phyloP scores from a whole-genome alignment of 352 stramenopile genomes.

The Phytophthora sp. region DNA sequence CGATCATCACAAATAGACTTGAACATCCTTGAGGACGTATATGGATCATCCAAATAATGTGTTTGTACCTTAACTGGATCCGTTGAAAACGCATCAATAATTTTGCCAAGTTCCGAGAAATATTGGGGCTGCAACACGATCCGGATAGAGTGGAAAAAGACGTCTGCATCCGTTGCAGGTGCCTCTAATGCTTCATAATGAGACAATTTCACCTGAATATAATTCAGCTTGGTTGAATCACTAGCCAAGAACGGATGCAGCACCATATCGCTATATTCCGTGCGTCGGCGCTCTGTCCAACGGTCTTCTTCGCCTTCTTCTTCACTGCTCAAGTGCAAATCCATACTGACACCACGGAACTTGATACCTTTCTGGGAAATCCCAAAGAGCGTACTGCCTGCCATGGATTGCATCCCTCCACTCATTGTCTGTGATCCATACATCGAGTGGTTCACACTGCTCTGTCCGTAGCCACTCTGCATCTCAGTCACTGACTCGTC shows the following conservation, averaged over 20 bases:
- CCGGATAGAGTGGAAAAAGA: slow-evolving; percentile 85
- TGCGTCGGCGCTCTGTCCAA: slow-evolving; percentile 34
- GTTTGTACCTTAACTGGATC: slow-evolving; percentile 26
- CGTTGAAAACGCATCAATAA: slow-evolving; percentile 70
- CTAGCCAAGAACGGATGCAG: slow-evolving; percentile 75
- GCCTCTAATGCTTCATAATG: slow-evolving; percentile 80
- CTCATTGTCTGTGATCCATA: slow-evolving; percentile 42
- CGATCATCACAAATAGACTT: slow-evolving; percentile 74
- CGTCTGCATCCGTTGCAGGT: slow-evolving; percentile 73
- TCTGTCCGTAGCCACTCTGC: slow-evolving; percentile 69
- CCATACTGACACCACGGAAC: slow-evolving; percentile 83
- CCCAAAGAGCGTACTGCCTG: slow-evolving; percentile 78
- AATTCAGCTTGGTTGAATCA: slow-evolving; percentile 68
- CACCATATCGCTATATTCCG: slow-evolving; percentile 48
- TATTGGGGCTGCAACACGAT: slow-evolving; percentile 84
- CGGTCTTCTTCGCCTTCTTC: slow-evolving; percentile 48
- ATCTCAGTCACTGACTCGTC: slow-evolving; percentile 85
- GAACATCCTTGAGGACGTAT: slow-evolving; percentile 64
- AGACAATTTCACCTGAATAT: slow-evolving; percentile 84
- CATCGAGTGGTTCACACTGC: slow-evolving; percentile 42
- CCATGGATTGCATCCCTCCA: slow-evolving; percentile 74
- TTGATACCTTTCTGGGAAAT: slow-evolving; percentile 89
- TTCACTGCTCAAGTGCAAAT: slow-evolving; percentile 72
- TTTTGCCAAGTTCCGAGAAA: slow-evolving; percentile 70
- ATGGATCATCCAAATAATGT: slow-evolving; percentile 32